Evolutionary conservation across 2,329 filamentous ascomycete genomes (phyloP).

Genomic region (Hymenoscyphus salicellus): DNA sequence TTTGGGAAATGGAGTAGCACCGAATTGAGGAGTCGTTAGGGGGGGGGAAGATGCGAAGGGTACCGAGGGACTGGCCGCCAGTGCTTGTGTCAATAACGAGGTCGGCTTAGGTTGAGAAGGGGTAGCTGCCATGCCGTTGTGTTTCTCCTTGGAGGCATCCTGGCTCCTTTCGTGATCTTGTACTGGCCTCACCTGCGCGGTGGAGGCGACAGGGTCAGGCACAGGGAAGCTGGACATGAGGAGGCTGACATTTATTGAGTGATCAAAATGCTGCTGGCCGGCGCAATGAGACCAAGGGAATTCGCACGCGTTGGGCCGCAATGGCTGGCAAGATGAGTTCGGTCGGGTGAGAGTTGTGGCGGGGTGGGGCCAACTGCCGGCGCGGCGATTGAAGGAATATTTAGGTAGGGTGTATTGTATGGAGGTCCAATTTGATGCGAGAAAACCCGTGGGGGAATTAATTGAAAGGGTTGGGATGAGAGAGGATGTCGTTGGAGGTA

Average conservation of each 20-base stretch:
- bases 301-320: constrained; percentile 32
- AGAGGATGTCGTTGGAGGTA: background rate
- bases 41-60: constrained; percentile 6
- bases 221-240: constrained; percentile 37
- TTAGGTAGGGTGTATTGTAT: background rate
- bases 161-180: constrained; percentile 21
- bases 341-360: background rate
- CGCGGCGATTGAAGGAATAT: background rate
- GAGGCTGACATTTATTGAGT: constrained; percentile 36
- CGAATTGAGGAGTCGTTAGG: constrained; percentile 9
- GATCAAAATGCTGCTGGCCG: constrained; percentile 10
- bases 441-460: background rate
- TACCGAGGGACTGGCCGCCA: constrained; percentile 24
- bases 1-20: constrained; percentile 1
- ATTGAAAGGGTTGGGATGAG: background rate
- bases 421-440: background rate
- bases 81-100: constrained; percentile 33
- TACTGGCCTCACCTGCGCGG: constrained; percentile 31
- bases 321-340: constrained; percentile 18
- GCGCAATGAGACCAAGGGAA: constrained; percentile 32
- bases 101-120: constrained; percentile 24
- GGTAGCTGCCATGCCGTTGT: constrained; percentile 15
- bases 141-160: constrained; percentile 27
- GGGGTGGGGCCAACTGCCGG: background rate
- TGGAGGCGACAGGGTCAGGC: constrained; percentile 36